phyloP scores from a whole-genome alignment of 192 early-diverging fungal genomes.

The Coemansia sp. region DNA sequence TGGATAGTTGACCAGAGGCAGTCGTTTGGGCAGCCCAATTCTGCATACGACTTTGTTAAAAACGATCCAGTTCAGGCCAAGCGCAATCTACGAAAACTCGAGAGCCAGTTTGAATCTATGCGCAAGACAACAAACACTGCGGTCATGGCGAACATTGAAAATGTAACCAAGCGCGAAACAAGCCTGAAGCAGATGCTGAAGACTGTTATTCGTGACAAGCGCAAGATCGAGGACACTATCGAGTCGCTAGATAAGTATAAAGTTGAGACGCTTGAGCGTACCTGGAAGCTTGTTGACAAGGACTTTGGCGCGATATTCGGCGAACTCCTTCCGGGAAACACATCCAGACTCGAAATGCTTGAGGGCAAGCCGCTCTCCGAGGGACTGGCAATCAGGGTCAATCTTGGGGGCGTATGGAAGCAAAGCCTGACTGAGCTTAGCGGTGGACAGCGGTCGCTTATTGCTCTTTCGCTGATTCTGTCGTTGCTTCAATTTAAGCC shows the following conservation, averaged over 20 bases:
- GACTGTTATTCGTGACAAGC: conserved; percentile 89
- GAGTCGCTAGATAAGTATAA: conserved; percentile 86
- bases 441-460: conserved; percentile 95
- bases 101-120: conserved; percentile 75
- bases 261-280: conserved; percentile 81
- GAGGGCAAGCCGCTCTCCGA: conserved; percentile 77
- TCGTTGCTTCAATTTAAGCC: conserved; percentile 97
- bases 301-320: conserved; percentile 98
- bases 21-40: conserved; percentile 82
- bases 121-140: conserved; percentile 85
- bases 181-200: conserved; percentile 81
- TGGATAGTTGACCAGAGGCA: conserved; percentile 92
- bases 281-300: conserved; percentile 89
- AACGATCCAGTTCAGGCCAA: conserved; percentile 72
- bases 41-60: conserved; percentile 82
- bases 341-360: conserved; percentile 81
- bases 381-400: conserved; percentile 93
- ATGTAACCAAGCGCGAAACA: conserved; percentile 86
- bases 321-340: conserved; percentile 89
- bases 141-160: conserved; percentile 96
- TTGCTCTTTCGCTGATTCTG: conserved; percentile 94
- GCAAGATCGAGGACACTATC: conserved; percentile 95
- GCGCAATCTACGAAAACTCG: conserved; percentile 73
- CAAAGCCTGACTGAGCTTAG: conserved; percentile 93
- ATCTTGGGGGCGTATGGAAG: conserved; percentile 96